Evolutionary conservation across 208 protist genomes (phyloP), one percentile per base, ranked within the genome.

Genomic region (Herpetomonas samuelpessoai): DNA sequence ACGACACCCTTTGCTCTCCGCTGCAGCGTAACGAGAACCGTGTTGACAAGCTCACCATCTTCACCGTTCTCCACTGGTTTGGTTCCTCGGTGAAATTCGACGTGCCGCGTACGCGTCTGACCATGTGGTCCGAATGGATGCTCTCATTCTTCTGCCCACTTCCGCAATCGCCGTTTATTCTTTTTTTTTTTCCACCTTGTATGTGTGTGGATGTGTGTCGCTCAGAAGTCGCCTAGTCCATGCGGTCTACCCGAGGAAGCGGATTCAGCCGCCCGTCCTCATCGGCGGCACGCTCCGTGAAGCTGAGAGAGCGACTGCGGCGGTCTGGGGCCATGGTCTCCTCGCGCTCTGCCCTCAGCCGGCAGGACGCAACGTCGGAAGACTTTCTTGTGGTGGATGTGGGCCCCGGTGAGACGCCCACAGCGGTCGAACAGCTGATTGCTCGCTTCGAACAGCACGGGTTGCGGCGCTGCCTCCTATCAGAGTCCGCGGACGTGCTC

Each of bases 401-500:
- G 48, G 88, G 84, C 21, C 73, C 86, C 0, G 79, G 74, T 6
- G 69, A 71, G 9, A 50, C 53, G 27, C 57, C 85, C 0, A 95
- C 76, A 26, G 14, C 72, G 0, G 62, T 77, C 12, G 89, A 95
- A 63, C 71, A 93, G 38, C 62, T 91, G 7, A 44, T 93, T 3
- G 83, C 84, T 2, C 78, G 84, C 1, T 65, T 96, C 14, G 84
- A 93, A 62, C 84, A 92, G 64, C 90, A 96, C 58, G 90, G 90
- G 6, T 48, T 96, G 26, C 83, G 77, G 27, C 83, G 90, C 4
- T 86, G 75, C 18, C 47, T 84, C 25, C 51, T 28, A 24, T 59
- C 68, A 0, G 75, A 90, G n/a, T 28, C 48, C 7, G 63, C 76
- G 18, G 59, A 80, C 18, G 62, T 53, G 4, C 24, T 64, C 38